Conservation (phyloP, 1,284 basidiomycete species). For the Tylopilus sp. region DNA sequence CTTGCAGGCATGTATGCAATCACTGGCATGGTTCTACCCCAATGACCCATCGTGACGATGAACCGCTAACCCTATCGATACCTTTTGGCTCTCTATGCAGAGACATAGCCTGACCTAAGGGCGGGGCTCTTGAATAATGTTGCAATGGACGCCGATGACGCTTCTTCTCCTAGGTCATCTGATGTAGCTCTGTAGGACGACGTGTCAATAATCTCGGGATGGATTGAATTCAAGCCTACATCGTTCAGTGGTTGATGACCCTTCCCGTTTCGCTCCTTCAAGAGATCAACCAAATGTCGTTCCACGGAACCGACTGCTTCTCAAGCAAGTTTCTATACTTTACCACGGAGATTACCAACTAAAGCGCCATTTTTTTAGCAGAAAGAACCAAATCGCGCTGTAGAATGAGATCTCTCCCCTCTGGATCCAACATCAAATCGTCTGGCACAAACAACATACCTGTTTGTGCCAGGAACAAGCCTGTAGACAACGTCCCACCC, state of each 20-base stretch:
- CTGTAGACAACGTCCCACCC: slow-evolving; percentile 9
- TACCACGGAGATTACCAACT: background rate
- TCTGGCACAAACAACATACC: slow-evolving; percentile 35
- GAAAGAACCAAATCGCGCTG: slow-evolving; percentile 24
- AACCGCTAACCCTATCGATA: no score
- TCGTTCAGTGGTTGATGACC: slow-evolving; percentile 14
- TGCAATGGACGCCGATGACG: slow-evolving; percentile 31
- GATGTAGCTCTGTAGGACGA: slow-evolving; percentile 29
- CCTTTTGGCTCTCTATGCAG: no score
- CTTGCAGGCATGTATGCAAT: no score
- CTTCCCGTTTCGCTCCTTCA: slow-evolving; percentile 14
- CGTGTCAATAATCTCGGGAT: slow-evolving; percentile 30
- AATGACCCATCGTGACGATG: no score
- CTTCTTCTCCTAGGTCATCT: slow-evolving; percentile 17
- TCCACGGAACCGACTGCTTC: slow-evolving; percentile 16
- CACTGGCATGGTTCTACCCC: no score
- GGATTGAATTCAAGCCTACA: slow-evolving; percentile 19
- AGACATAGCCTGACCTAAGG: no score
- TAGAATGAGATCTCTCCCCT: slow-evolving; percentile 17
- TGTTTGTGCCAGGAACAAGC: slow-evolving; percentile 29
- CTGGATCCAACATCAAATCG: slow-evolving; percentile 26
- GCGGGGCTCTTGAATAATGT: no score
- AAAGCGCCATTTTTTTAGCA: slow-evolving; percentile 1
- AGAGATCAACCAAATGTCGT: slow-evolving; percentile 26
- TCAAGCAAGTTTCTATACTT: slow-evolving; percentile 19